phyloP scores from a whole-genome alignment of 208 protist genomes.

The Phytomonas serpens region DNA sequence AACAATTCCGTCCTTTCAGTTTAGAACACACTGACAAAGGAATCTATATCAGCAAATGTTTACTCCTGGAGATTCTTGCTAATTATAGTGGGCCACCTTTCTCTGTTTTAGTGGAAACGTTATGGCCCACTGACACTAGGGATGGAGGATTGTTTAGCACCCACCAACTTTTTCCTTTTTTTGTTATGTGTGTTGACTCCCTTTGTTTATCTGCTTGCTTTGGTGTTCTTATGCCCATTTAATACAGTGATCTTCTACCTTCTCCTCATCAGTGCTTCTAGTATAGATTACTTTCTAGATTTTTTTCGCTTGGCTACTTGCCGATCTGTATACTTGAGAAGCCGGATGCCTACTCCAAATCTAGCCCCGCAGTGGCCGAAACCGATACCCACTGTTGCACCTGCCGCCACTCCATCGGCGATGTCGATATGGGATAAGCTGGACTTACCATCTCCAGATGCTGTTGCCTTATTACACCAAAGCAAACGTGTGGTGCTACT shows the following conservation, averaged over 20 bases:
- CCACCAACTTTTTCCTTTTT: constrained; percentile 13
- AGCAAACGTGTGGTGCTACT: constrained; percentile 49
- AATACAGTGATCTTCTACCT: constrained; percentile 6
- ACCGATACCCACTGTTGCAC: neutral
- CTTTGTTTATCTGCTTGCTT: constrained; percentile 10
- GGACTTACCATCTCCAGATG: constrained; percentile 33
- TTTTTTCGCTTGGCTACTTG: constrained; percentile 3
- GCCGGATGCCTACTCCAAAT: neutral
- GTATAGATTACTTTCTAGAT: neutral
- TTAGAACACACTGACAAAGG: neutral
- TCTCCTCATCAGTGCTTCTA: constrained; percentile 5
- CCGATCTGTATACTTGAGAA: neutral
- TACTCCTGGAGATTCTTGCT: neutral
- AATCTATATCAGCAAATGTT: neutral
- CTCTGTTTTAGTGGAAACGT: neutral
- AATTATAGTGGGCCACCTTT: neutral
- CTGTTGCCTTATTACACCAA: neutral
- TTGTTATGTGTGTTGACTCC: neutral
- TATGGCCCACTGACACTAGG: neutral
- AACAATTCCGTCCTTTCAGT: neutral
- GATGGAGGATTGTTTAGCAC: neutral
- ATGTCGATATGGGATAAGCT: constrained; percentile 38
- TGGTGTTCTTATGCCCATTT: constrained; percentile 19
- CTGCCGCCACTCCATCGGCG: neutral
- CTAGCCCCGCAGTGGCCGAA: neutral